Conservation (phyloP, 2,329 filamentous ascomycete species). For the Ascochyta lentis region DNA sequence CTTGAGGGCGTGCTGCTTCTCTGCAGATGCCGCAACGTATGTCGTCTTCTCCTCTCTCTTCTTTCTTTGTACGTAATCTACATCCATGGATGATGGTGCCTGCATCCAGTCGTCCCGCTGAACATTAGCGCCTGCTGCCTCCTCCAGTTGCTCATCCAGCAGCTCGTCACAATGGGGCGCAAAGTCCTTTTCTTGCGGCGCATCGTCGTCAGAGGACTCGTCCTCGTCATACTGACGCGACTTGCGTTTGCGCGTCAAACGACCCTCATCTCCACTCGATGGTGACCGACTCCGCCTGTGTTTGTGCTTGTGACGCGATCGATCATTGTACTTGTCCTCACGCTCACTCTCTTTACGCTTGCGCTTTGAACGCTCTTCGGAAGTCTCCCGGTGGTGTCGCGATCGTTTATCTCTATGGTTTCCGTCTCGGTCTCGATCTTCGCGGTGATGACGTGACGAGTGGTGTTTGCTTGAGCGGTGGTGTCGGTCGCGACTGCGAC, state of each 20-base stretch:
- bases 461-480: slow-evolving; percentile 49
- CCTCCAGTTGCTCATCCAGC: slow-evolving; percentile 52
- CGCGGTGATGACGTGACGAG: slow-evolving; percentile 53
- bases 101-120: slow-evolving; percentile 95
- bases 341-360: slow-evolving; percentile 49
- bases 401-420: slow-evolving; percentile 70
- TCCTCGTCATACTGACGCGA: slow-evolving; percentile 44
- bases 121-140: slow-evolving; percentile 50
- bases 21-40: slow-evolving; percentile 56
- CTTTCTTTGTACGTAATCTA: slow-evolving; percentile 79
- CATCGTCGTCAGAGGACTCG: slow-evolving; percentile 37
- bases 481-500: slow-evolving; percentile 49
- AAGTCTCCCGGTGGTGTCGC: slow-evolving; percentile 57
- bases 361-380: slow-evolving; percentile 51
- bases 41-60: slow-evolving; percentile 56
- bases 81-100: slow-evolving; percentile 77
- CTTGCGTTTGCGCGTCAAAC: slow-evolving; percentile 41
- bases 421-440: slow-evolving; percentile 56
- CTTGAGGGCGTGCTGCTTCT: slow-evolving; percentile 69
- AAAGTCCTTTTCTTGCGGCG: slow-evolving; percentile 54
- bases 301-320: slow-evolving; percentile 44
- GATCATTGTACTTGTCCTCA: slow-evolving; percentile 50
- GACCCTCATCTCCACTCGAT: slow-evolving; percentile 46
- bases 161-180: slow-evolving; percentile 52
- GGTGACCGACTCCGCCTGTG: slow-evolving; percentile 32